These are phyloP conservation scores for Fusarium illudens DNA, from an alignment of 2,329 filamentous ascomycete species.

Conservation along the genomic window DNA sequence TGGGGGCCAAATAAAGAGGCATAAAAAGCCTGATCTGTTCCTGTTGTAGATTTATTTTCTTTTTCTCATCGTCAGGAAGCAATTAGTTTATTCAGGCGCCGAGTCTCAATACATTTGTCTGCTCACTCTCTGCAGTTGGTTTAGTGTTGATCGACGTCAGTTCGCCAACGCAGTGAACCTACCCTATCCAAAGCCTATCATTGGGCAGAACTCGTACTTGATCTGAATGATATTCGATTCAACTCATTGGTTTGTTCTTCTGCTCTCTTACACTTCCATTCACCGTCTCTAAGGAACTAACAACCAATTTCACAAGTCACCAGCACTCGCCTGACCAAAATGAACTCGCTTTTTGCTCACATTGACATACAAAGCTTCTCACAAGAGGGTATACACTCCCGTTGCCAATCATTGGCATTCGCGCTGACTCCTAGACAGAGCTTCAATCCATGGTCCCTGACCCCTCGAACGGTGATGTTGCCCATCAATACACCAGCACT, in stretches of 20 bases:
- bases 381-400: not conserved
- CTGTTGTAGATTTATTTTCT: not conserved
- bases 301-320: not conserved
- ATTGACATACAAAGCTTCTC: constrained; percentile 16
- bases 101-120: not conserved
- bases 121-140: not conserved
- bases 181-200: not conserved
- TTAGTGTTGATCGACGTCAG: not conserved
- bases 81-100: not conserved
- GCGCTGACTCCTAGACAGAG: not conserved
- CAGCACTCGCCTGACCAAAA: not conserved
- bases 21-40: constrained; percentile 1
- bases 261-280: not conserved
- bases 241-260: not conserved
- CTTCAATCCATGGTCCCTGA: not conserved
- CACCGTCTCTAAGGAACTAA: not conserved
- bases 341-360: constrained; percentile 3
- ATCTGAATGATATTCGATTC: not conserved
- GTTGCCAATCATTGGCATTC: not conserved
- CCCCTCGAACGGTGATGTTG: not conserved
- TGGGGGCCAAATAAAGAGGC: not conserved
- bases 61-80: not conserved
- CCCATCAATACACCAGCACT: not conserved
- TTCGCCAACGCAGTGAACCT: not conserved
- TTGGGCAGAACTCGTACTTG: not conserved